These are phyloP conservation scores for Gynandropsis gynandra DNA, from an alignment of 345 rosid genomes.

Conservation along the genomic window DNA sequence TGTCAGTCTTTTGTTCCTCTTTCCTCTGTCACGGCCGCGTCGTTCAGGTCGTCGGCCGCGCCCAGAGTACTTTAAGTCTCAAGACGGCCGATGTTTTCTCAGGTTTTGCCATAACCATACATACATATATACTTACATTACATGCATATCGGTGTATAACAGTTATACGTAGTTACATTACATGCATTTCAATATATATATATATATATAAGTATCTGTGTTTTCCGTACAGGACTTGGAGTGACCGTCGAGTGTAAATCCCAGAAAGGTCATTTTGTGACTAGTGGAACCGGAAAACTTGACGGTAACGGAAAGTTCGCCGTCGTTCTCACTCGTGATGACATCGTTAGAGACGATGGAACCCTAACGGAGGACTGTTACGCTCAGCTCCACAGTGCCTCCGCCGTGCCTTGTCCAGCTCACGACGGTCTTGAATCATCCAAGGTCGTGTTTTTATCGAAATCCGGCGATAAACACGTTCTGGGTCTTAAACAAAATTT, in stretches of 20 bases:
- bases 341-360: constrained; percentile 41
- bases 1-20: constrained; percentile 27
- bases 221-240: constrained; percentile 41
- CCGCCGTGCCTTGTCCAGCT: constrained; percentile 52
- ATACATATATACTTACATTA: too few relatives aligned
- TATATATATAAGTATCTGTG: neutral
- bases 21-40: constrained; percentile 36
- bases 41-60: constrained; percentile 55
- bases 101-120: constrained; percentile 25
- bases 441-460: constrained; percentile 45
- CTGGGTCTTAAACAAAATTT: constrained; percentile 54
- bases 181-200: neutral
- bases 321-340: constrained; percentile 40
- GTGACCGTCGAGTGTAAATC: constrained; percentile 68
- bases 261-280: constrained; percentile 44
- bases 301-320: constrained; percentile 57
- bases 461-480: constrained; percentile 33
- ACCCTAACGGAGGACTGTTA: constrained; percentile 65
- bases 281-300: constrained; percentile 46
- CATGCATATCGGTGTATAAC: neutral
- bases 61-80: constrained; percentile 51
- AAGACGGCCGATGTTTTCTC: constrained; percentile 46
- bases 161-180: too few relatives aligned
- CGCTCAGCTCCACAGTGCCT: constrained; percentile 72
- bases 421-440: constrained; percentile 44